Evolutionary conservation across 495 filamentous ascomycete genomes (phyloP).

Genomic region (Penicillium argentinense): DNA sequence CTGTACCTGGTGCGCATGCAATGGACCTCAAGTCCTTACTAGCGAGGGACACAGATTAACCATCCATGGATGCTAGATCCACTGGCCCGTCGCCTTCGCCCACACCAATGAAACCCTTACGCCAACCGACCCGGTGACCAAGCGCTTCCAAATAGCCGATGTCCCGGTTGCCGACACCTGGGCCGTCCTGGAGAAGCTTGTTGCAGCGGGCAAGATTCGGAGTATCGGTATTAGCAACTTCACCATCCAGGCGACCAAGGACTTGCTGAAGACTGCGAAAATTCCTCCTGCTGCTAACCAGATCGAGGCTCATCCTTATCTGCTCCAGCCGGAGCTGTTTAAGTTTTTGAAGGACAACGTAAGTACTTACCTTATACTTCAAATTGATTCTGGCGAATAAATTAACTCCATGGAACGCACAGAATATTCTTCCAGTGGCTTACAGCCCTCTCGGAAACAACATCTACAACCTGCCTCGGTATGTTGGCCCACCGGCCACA

Average conservation of each 20-base stretch:
- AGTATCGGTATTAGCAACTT: conserved; percentile 86
- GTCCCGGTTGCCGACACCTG: conserved; percentile 53
- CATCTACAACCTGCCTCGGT: conserved; percentile 44
- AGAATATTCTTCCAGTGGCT: conserved; percentile 51
- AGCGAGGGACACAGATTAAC: not conserved
- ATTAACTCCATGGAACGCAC: not conserved
- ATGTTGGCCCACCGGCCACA: not conserved
- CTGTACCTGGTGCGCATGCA: conserved; percentile 46
- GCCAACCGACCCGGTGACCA: conserved; percentile 32
- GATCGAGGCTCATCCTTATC: conserved; percentile 83
- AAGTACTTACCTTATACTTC: not conserved
- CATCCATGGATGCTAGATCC: conserved; percentile 24
- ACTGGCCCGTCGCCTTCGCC: conserved; percentile 55
- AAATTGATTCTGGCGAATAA: no score
- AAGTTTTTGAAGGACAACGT: conserved; percentile 32
- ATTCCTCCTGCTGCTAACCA: conserved; percentile 73
- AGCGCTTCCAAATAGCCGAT: conserved; percentile 37
- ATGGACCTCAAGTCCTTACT: not conserved
- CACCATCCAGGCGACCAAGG: conserved; percentile 60
- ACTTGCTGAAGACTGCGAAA: conserved; percentile 62
- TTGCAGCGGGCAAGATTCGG: conserved; percentile 63
- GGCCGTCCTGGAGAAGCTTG: conserved; percentile 69
- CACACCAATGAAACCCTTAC: conserved; percentile 56
- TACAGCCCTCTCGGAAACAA: conserved; percentile 59
- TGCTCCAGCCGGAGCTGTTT: conserved; percentile 66